Evolutionary conservation across 331 rosid species (phyloP), one percentile per base, ranked within the genome.

Genomic region (Malus hybrid): DNA sequence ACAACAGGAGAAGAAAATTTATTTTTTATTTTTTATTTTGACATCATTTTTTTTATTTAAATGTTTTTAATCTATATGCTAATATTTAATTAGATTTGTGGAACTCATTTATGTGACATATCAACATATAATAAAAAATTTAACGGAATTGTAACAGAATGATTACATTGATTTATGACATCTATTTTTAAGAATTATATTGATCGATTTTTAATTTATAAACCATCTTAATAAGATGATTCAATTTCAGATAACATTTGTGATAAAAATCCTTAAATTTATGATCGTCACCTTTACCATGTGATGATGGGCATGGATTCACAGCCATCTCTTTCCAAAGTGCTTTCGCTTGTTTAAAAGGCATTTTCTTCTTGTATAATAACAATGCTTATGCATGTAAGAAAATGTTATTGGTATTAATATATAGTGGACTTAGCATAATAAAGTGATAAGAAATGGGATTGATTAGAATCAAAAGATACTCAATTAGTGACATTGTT

Each of bases 141-240:
- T 33, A 1, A 33, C 1, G 1, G 0, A 33, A 33, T 33, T 33
- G 6, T 33, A 0, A 33, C 7, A 2, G 36, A 6, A 33, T 1
- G 6, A 32, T 1, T 6, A 32, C 1, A 4, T 33, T 6, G 0
- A 33, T 33, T 33, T 33, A 7, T 6, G 7, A 33, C 7, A 33
- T 0, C 0, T 3, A 33, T 33, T 33, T 33, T 33, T 3, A 6
- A 0, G 0, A 2, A 33, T 3, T 33, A 33, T 7, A 33, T 6
- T 33, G 2, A 33, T 33, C 36, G 2, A 33, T 33, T 33, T 33
- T 33, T 0, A 33, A 33, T 33, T 5, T 33, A 33, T 0, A 0
- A 0, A 33, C 7, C 1, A 33, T 33, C 7, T 33, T 33, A 2
- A 33, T 33, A 2, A 0, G 7, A 4, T 5, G 2, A 19, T 3